Base-by-base conservation (phyloP, 192 early-diverging fungal species). In the Entomortierella chlamydospora region DNA sequence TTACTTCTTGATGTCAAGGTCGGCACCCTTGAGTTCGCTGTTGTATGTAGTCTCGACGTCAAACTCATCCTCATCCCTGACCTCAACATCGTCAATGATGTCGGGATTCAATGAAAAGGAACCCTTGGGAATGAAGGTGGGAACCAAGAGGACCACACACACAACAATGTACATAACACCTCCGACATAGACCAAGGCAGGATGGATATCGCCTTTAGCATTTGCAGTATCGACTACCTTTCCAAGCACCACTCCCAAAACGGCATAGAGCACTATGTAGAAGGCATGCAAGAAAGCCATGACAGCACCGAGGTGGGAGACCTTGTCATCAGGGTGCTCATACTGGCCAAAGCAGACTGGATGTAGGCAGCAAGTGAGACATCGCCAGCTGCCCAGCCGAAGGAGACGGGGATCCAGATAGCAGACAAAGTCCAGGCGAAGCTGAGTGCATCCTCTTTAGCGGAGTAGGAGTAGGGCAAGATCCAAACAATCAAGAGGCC, bases 331-430 rank as follows among this genome's bases (percentile, higher is more conserved):
- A 25, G 60, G 73, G 41, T 61, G 30, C 52, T 76, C 70, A 25
- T 76, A 25, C 56, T 59, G 51, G 72, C 57, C 25, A 88, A 43
- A 53, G 85, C 59, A 6, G 84, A 82, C 57, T 85, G 84, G 47
- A 86, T 76, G 43, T 87, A 86, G 10, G 86, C 86, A 4, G 82
- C 77, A 4, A 90, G 83, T 5, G 87, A 85, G 39, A 88, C 87
- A 70, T 90, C 88, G 50, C 88, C 88, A 23, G 85, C 81, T 20
- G 87, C 82, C 88, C 88, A 90, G 37, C 88, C 88, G n/a, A 85
- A 74, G 11, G 88, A 90, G 60, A 90, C 73, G 12, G 72, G 56
- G 18, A 85, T 71, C 65, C 84, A 73, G 42, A 87, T 57, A 7
- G 85, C 81, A 28, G 84, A 78, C 42, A 86, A 54, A n/a, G 70